phyloP scores from a whole-genome alignment of 23 red algal species.

The Agarophyton chilense region DNA sequence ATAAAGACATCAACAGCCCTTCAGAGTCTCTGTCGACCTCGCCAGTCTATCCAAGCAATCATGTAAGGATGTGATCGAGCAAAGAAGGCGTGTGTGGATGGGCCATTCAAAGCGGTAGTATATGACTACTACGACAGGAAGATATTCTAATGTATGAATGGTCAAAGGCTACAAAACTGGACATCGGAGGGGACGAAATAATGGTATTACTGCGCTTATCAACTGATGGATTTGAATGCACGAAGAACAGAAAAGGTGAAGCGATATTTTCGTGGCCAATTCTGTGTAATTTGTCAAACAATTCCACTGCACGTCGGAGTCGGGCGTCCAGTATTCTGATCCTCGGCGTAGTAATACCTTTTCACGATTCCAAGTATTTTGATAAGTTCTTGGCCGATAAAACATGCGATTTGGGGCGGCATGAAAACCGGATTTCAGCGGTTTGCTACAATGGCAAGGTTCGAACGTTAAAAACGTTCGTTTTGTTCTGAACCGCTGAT shows the following conservation, averaged over 20 bases:
- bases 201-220: neutral
- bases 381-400: neutral
- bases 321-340: neutral
- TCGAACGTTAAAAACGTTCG: neutral
- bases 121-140: neutral
- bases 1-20: neutral
- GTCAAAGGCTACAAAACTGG: neutral
- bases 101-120: neutral
- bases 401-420: neutral
- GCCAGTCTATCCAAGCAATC: neutral
- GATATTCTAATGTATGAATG: neutral
- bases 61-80: neutral
- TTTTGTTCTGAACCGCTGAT: neutral
- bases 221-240: conserved; percentile 4
- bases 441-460: neutral
- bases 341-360: neutral
- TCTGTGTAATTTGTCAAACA: neutral
- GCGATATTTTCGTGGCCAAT: neutral
- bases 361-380: neutral
- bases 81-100: neutral
- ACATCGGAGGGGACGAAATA: neutral
- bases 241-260: neutral
- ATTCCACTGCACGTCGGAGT: too few relatives aligned
- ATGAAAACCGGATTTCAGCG: neutral
- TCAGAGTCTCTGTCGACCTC: neutral